These are phyloP conservation scores for Fusarium coicis DNA, from an alignment of 2,329 filamentous ascomycete genomes.

Conservation along the genomic window DNA sequence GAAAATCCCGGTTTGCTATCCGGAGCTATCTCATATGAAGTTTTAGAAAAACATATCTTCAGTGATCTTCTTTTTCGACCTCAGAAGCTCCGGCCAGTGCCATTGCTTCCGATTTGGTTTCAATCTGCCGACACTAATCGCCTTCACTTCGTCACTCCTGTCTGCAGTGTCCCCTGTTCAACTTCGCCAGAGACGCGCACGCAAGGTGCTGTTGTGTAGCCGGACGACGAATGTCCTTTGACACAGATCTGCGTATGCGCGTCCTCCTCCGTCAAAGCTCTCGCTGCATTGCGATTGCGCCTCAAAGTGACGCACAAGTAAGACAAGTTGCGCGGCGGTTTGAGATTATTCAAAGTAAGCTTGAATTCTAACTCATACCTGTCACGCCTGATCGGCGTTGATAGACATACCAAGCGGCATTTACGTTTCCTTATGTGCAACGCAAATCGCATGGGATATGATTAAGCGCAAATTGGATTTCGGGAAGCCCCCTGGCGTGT, in stretches of 20 bases:
- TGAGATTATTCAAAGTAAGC: constrained; percentile 45
- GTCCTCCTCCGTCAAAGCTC: not conserved
- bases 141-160: constrained; percentile 12
- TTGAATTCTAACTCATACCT: constrained; percentile 42
- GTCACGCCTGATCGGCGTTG: constrained; percentile 30
- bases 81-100: not conserved
- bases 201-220: constrained; percentile 23
- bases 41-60: not conserved
- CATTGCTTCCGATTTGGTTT: constrained; percentile 2
- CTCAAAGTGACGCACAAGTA: constrained; percentile 27
- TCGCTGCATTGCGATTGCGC: constrained; percentile 17
- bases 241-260: constrained; percentile 17
- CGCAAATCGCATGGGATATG: constrained; percentile 24
- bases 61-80: not conserved
- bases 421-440: constrained; percentile 23
- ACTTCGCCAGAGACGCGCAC: constrained; percentile 12
- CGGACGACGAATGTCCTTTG: constrained; percentile 3
- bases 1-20: constrained; percentile 8
- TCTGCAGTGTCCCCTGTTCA: not conserved
- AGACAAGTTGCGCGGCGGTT: constrained; percentile 43
- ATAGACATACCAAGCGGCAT: constrained; percentile 32
- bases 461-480: constrained; percentile 24
- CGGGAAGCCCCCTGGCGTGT: constrained; percentile 15
- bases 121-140: constrained; percentile 5
- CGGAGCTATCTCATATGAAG: constrained; percentile 7